These are phyloP conservation scores for Sporothrix phasma DNA, from an alignment of 2,329 filamentous ascomycete species.

Conservation along the genomic window DNA sequence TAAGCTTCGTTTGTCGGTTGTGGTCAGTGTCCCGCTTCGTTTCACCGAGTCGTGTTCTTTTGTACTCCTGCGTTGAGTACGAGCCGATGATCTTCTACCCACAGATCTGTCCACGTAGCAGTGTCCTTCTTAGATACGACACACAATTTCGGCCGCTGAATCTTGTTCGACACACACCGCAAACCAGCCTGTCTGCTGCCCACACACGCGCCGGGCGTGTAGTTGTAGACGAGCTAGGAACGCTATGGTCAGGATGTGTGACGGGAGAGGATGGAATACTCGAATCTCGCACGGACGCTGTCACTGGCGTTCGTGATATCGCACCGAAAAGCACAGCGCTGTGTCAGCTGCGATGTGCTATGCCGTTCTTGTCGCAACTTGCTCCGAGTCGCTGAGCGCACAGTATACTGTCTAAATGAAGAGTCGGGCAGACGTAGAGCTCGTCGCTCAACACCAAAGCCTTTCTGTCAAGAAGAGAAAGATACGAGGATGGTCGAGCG, in stretches of 20 bases:
- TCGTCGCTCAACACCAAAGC: constrained; percentile 1
- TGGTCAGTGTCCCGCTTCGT: not conserved
- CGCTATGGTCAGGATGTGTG: not conserved
- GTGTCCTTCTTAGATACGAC: not conserved
- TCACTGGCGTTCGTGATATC: not conserved
- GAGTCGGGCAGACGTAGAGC: not conserved
- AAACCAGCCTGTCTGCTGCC: not conserved
- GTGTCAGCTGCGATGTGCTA: not conserved
- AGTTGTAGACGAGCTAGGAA: not conserved
- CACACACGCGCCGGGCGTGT: not conserved
- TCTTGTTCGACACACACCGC: not conserved
- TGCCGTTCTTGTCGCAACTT: not conserved
- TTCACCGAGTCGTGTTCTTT: not conserved
- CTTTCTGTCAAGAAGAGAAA: not conserved
- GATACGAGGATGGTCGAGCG: not conserved
- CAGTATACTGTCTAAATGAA: not conserved
- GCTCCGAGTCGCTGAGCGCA: not conserved
- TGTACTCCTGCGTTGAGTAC: no score
- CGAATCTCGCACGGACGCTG: not conserved
- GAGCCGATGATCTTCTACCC: not conserved
- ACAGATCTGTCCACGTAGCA: not conserved
- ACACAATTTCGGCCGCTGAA: not conserved
- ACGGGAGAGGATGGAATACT: not conserved
- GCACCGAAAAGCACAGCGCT: not conserved
- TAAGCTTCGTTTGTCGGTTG: not conserved